A percentile compares a stretch with the other conserved stretches of the same genome.
Evolutionary conservation across 169 alveolate species (phyloP).

Genomic region (Ichthyophthirius multifiliis): DNA sequence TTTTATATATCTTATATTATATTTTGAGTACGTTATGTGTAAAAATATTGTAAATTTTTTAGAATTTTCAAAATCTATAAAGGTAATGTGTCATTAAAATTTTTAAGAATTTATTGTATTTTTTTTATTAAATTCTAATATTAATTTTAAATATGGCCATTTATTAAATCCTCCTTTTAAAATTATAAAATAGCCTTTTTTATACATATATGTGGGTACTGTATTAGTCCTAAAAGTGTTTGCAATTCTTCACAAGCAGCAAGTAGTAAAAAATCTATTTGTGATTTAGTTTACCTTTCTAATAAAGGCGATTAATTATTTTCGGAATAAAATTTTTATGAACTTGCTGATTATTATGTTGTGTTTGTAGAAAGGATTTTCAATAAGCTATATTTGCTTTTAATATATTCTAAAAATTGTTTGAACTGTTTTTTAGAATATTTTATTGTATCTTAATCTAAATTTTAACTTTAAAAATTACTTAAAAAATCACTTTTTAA

Average conservation of each 20-base stretch:
- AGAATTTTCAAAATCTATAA: background rate
- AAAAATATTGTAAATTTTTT: background rate
- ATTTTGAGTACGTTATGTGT: background rate
- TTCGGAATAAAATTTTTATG: background rate
- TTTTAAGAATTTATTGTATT: background rate
- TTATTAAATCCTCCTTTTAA: background rate
- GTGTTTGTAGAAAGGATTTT: background rate
- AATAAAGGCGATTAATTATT: background rate
- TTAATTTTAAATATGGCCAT: background rate
- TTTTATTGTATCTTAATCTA: background rate
- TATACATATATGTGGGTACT: background rate
- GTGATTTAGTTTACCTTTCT: background rate
- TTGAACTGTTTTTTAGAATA: background rate
- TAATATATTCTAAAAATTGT: background rate
- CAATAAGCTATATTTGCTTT: background rate
- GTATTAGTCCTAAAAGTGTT: background rate
- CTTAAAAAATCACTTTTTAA: background rate
- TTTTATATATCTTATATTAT: background rate
- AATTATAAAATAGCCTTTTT: background rate
- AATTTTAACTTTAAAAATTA: background rate
- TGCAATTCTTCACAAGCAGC: slow-evolving; percentile 2
- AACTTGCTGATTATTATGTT: background rate
- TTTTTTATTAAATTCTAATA: background rate
- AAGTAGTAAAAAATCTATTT: background rate
- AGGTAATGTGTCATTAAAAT: background rate